These are phyloP conservation scores for Fraxinus dipetala DNA, from an alignment of 305 asterid genomes.

Conservation along the genomic window DNA sequence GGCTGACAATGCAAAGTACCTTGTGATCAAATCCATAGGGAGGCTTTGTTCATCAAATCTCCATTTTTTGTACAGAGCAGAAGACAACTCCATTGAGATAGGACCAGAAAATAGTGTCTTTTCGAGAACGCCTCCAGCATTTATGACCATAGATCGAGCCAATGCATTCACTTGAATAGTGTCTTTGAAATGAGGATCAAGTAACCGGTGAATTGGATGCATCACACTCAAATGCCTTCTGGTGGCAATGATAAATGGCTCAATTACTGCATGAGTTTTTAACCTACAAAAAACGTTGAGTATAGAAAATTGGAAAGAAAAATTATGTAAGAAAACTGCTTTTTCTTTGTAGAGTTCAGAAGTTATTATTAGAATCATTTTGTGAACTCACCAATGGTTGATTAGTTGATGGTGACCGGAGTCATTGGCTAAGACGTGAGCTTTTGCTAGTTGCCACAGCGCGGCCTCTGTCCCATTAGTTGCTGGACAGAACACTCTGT, in stretches of 20 bases:
- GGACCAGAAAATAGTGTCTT: conserved; percentile 39
- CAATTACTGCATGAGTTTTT: conserved; percentile 46
- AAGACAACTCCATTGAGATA: conserved; percentile 45
- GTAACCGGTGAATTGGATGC: conserved; percentile 48
- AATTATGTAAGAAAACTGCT: neutral
- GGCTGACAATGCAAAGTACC: conserved; percentile 30
- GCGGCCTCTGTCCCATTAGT: conserved; percentile 44
- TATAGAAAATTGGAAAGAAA: neutral
- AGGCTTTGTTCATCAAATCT: conserved; percentile 57
- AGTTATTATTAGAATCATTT: neutral
- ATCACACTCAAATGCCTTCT: conserved; percentile 45
- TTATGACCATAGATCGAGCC: conserved; percentile 35
- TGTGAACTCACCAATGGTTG: conserved; percentile 43
- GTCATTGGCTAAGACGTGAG: conserved; percentile 52
- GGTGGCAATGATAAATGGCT: conserved; percentile 54
- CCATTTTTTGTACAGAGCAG: conserved; percentile 46
- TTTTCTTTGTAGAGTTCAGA: neutral
- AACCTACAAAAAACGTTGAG: conserved; percentile 30
- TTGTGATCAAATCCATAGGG: conserved; percentile 46
- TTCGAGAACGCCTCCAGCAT: conserved; percentile 50
- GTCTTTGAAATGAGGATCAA: conserved; percentile 47
- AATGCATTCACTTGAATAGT: conserved; percentile 46
- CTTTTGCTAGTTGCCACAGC: conserved; percentile 54
- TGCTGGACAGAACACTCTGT: conserved; percentile 43
- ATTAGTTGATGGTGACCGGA: conserved; percentile 43